Evolutionary conservation across 495 filamentous ascomycete genomes (phyloP).

Genomic region (Neurospora pannonica): DNA sequence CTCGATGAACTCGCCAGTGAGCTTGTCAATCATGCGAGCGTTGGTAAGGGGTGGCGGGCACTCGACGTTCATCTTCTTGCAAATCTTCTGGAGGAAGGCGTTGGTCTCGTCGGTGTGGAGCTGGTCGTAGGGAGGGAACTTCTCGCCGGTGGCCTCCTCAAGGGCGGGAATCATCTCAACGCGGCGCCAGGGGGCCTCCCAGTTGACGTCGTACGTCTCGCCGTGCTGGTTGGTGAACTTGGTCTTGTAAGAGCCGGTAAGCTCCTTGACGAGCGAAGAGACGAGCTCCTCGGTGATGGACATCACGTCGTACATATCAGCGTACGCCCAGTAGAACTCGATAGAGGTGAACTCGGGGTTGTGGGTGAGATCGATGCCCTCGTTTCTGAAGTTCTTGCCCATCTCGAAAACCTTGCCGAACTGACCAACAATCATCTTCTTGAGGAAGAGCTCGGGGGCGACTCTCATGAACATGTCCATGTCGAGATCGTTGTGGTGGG

Average conservation of each 20-base stretch:
- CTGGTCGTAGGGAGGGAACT: conserved; percentile 81
- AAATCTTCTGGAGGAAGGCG: conserved; percentile 71
- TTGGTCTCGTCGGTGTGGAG: conserved; percentile 83
- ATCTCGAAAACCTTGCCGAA: conserved; percentile 81
- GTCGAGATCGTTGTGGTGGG: conserved; percentile 88
- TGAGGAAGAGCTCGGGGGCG: conserved; percentile 92
- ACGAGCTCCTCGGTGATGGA: conserved; percentile 89
- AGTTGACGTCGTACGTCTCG: conserved; percentile 83
- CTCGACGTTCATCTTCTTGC: conserved; percentile 84
- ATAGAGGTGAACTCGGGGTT: conserved; percentile 93
- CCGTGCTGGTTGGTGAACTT: conserved; percentile 72
- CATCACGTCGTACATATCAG: conserved; percentile 90
- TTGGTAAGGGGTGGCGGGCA: conserved; percentile 88
- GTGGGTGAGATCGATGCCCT: conserved; percentile 86
- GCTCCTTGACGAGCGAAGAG: conserved; percentile 78
- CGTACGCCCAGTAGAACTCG: conserved; percentile 95
- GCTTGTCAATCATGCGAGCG: conserved; percentile 94
- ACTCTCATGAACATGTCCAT: conserved; percentile 85
- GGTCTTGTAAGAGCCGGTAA: conserved; percentile 79
- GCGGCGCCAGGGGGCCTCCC: conserved; percentile 87
- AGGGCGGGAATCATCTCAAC: conserved; percentile 96
- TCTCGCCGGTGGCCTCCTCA: conserved; percentile 81
- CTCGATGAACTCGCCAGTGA: conserved; percentile 94
- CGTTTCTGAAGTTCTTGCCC: conserved; percentile 87
- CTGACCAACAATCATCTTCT: conserved; percentile 84